A percentile compares a stretch with the other conserved stretches of the same genome.
These are phyloP conservation scores for Verbascum thapsus DNA, from an alignment of 257 asterid species.

Conservation along the genomic window DNA sequence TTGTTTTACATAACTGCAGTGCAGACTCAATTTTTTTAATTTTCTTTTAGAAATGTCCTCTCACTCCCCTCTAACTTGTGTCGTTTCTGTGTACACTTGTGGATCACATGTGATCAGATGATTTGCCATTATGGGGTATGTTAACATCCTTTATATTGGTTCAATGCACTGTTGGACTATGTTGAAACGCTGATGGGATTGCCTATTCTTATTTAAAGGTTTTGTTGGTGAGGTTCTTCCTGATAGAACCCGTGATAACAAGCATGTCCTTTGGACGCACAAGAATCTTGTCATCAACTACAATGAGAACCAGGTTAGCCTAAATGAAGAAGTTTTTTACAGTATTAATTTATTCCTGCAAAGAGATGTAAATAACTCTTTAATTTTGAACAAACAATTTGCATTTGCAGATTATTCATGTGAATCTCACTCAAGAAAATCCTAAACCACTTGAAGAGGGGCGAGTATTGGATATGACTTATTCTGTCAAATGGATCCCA, in stretches of 20 bases:
- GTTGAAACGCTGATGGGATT: constrained; percentile 23
- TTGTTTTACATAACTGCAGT: constrained; percentile 2
- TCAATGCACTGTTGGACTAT: constrained; percentile 3
- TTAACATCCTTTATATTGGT: constrained; percentile 23
- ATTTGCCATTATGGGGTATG: constrained; percentile 98
- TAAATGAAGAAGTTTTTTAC: neutral
- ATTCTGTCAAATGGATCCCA: constrained; percentile 84
- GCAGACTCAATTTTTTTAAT: constrained; percentile 2
- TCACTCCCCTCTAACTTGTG: constrained; percentile 35
- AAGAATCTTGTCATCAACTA: constrained; percentile 56
- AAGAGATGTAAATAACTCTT: constrained; percentile 22
- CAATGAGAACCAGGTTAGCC: constrained; percentile 54
- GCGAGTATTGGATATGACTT: constrained; percentile 72
- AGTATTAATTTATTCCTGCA: constrained; percentile 11
- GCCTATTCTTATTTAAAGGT: constrained; percentile 41
- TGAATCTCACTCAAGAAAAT: constrained; percentile 84
- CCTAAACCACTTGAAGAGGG: constrained; percentile 86
- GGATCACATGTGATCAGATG: constrained; percentile 64
- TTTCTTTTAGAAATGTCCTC: neutral
- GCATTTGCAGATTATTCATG: constrained; percentile 90
- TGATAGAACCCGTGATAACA: constrained; percentile 50
- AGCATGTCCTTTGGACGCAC: constrained; percentile 63
- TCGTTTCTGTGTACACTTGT: constrained; percentile 31
- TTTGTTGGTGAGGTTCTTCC: constrained; percentile 61
- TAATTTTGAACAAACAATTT: constrained; percentile 31